Evolutionary conservation across 441 rosid genomes (phyloP), one percentile per base, ranked within the genome.

Genomic region (Corymbia citriodora): DNA sequence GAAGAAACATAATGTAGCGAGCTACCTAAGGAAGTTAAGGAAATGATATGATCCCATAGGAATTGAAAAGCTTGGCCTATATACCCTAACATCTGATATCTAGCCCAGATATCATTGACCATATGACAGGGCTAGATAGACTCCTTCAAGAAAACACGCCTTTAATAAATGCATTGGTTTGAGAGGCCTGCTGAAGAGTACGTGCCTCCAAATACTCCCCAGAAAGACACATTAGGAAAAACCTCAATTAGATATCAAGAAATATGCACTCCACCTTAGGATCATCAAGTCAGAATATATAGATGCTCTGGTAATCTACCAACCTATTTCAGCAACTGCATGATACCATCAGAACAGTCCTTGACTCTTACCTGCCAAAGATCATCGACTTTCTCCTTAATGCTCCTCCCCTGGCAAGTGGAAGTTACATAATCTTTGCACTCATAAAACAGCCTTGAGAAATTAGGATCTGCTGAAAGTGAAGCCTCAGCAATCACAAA

Each of bases 361-460:
- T 11, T 4, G 74, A 74, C 90, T 87, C 91, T 87, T 93, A 98
- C 99, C 99, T 96, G 98, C 93, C 97, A 96, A 90, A 98, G 94
- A 92, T 96, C 97, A 89, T 97, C 98, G 72, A 96, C 90, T 93
- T 96, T 98, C 89, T 96, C 98, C 29, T 83, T 91, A 89, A 90
- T 52, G 14, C 93, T 91, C 90, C 95, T 96, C 65, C 65, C 65
- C 92, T 96, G 99, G 94, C 97, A 98, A 92, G 92, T 92, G 74
- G 95, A 92, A 49, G 95, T 90, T 83, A 96, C 92, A 54, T 93
- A 97, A 92, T 97, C 99, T 94, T 97, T 98, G 96, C 99, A 96
- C 90, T 97, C 98, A 14, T 91, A 90, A 93, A 95, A 97, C 90
- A 96, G 94, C 93, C 96, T 97, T 10, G 96, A 95, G 93, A 96